Evolutionary conservation across 2,329 filamentous ascomycete genomes (phyloP).

Genomic region (Esteya vermicola): DNA sequence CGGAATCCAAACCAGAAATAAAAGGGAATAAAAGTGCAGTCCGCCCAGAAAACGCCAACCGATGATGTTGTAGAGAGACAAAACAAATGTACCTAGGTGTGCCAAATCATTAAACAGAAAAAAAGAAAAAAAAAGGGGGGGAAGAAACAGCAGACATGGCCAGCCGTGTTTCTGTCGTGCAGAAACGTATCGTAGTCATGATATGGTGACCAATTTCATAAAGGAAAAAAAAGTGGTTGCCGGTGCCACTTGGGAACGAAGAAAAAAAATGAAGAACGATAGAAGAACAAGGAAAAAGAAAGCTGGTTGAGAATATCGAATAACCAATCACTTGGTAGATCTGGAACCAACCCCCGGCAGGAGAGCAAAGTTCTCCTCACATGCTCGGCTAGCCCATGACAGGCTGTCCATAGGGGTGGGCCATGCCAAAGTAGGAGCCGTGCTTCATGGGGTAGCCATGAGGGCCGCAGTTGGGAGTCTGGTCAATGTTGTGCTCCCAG

Average conservation of each 20-base stretch:
- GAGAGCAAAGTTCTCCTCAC: neutral
- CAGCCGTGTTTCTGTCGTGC: no score
- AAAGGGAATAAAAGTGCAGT: neutral
- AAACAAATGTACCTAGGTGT: neutral
- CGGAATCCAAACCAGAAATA: neutral
- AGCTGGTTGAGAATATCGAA: no score
- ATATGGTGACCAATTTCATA: no score
- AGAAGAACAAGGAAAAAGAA: no score
- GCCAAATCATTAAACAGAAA: neutral
- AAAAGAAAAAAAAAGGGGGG: neutral
- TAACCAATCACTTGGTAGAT: no score
- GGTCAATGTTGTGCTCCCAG: conserved; percentile 36
- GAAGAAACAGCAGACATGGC: no score
- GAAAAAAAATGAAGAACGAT: no score
- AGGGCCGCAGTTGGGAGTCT: conserved; percentile 30
- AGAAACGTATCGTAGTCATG: no score
- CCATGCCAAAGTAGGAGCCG: conserved; percentile 28
- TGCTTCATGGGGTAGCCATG: conserved; percentile 28
- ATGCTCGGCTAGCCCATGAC: conserved; percentile 30
- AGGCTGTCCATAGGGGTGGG: conserved; percentile 36
- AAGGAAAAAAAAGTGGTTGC: no score
- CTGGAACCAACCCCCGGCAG: no score
- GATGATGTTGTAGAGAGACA: conserved; percentile 7
- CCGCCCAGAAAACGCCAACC: conserved; percentile 15
- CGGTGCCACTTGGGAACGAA: no score